Evolutionary conservation across 345 rosid species (phyloP), one percentile per base, ranked within the genome.

Genomic region (Eucalyptus virginea): DNA sequence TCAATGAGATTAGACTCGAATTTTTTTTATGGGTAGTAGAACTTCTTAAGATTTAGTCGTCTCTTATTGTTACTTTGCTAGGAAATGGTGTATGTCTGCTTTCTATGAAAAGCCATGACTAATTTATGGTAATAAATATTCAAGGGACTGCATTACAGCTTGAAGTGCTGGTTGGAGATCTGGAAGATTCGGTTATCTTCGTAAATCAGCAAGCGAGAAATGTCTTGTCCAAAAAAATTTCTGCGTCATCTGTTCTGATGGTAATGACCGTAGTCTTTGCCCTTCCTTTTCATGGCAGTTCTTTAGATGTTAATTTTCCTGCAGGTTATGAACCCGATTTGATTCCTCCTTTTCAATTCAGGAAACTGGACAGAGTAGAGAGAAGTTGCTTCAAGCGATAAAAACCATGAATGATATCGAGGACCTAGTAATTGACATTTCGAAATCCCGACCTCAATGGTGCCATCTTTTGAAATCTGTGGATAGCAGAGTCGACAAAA

Each of bases 151-250:
- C 93, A 48, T 90, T 95, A 88, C 88, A 90, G 89, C 92, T 97
- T 92, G 99, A 97, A 92, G 94, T 96, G 93, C 90, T 95, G 88
- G 94, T 97, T 89, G 99, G 99, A 83, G 98, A 97, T 90, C 95
- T 97, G 60, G 99, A 97, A 91, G 99, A 97, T 94, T 94, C 94
- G 56, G 95, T 93, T 90, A 93, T 93, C 89, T 91, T 37, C 87
- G 87, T 93, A 86, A 90, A 90, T 91, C 89, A 44, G 44, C 88
- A 81, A 85, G 81, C 56, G 15, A 88, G 91, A 93, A 91, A 92
- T 90, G 89, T 92, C 92, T 89, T 94, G 90, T 91, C 95, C 16
- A 87, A 90, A 80, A 95, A 92, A 91, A 89, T 86, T 93, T 89
- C 88, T 5, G 89, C 87, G 49, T 89, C 88, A 85, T 54, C 91